phyloP scores from a whole-genome alignment of 1,139 yeast species.

The Geotrichum candidum region DNA sequence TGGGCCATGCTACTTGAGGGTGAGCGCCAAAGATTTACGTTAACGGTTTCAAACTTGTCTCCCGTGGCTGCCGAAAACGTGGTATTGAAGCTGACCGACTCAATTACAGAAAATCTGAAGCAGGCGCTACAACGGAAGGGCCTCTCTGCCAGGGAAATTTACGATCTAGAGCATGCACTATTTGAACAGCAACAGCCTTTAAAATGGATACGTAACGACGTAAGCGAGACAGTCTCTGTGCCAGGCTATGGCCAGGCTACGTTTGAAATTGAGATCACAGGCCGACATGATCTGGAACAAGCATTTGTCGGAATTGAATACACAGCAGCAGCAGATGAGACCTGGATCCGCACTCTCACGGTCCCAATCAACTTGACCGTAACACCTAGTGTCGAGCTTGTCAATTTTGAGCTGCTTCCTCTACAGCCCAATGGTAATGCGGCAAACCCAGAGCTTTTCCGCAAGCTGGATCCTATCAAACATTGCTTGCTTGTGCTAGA shows the following conservation, averaged over 20 bases:
- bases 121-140: not conserved
- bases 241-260: not conserved
- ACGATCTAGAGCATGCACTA: not conserved
- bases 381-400: not conserved
- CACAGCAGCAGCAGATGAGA: slow-evolving; percentile 34
- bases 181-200: not conserved
- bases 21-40: slow-evolving; percentile 47
- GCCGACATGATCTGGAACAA: slow-evolving; percentile 64
- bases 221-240: not conserved
- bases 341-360: slow-evolving; percentile 48
- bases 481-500: not conserved
- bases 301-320: slow-evolving; percentile 64
- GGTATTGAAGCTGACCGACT: slow-evolving; percentile 49
- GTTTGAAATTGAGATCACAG: slow-evolving; percentile 48
- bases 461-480: not conserved
- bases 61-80: slow-evolving; percentile 39
- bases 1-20: slow-evolving; percentile 82
- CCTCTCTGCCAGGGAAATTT: not conserved
- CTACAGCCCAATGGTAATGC: not conserved
- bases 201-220: not conserved
- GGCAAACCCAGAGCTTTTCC: not conserved
- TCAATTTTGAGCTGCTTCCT: not conserved
- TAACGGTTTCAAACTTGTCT: slow-evolving; percentile 48
- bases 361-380: slow-evolving; percentile 65
- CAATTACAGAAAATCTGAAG: not conserved